These are phyloP conservation scores for Scytalidium lignicola DNA, from an alignment of 2,329 filamentous ascomycete genomes.

Conservation along the genomic window DNA sequence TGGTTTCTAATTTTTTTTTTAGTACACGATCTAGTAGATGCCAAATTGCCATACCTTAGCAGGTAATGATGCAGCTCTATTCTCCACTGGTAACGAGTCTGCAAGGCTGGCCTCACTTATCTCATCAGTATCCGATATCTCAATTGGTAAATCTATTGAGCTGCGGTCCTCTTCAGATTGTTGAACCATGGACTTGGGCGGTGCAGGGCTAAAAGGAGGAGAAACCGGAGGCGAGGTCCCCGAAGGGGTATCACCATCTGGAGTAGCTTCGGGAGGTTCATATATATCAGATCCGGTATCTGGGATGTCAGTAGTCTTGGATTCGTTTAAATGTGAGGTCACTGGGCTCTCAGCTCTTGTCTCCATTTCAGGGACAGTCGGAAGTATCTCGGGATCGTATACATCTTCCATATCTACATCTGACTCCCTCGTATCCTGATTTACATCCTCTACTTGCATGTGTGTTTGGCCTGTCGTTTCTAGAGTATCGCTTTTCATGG, in stretches of 20 bases:
- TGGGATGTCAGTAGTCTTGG: constrained; percentile 4
- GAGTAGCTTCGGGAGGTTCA: constrained; percentile 45
- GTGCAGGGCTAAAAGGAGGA: constrained; percentile 37
- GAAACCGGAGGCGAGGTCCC: constrained; percentile 20
- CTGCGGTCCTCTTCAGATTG: neutral
- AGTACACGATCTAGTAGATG: constrained; percentile 12
- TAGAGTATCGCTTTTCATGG: neutral
- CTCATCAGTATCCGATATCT: neutral
- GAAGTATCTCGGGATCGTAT: constrained; percentile 12
- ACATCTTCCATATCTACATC: constrained; percentile 20
- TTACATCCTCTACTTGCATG: neutral
- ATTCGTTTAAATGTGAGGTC: neutral
- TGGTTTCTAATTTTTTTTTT: constrained; percentile 15
- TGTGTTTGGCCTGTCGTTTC: neutral
- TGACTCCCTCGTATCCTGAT: neutral
- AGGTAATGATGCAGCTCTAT: neutral
- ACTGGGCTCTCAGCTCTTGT: neutral
- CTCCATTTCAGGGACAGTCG: neutral
- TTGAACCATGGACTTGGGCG: constrained; percentile 23
- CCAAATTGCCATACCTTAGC: constrained; percentile 5
- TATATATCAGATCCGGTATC: constrained; percentile 44
- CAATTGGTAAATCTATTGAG: neutral
- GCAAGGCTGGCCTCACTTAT: neutral
- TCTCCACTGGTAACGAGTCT: neutral
- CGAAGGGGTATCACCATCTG: constrained; percentile 3